Conservation (phyloP, 306 rosid species). For the Dicorynia guianensis region DNA sequence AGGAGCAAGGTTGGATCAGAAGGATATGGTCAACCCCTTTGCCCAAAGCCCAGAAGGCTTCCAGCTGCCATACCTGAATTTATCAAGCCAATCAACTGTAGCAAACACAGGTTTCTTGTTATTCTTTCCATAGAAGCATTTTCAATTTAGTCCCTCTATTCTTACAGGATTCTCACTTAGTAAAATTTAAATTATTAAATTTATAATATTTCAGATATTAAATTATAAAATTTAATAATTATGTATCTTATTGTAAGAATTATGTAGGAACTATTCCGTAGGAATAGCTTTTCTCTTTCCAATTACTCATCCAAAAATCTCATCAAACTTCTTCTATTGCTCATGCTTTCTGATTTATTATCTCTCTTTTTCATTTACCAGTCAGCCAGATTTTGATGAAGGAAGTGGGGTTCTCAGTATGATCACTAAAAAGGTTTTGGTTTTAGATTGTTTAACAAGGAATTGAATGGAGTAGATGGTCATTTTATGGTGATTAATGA, state of each 20-base stretch:
- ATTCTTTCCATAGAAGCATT: neutral
- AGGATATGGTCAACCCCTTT: conserved; percentile 62
- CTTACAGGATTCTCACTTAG: too few relatives aligned
- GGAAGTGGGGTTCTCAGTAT: conserved; percentile 61
- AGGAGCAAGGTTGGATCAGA: conserved; percentile 48
- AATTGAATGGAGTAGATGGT: neutral
- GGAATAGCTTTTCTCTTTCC: too few relatives aligned
- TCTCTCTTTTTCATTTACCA: conserved; percentile 29
- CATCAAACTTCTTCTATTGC: neutral
- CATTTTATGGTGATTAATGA: conserved; percentile 20
- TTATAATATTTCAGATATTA: too few relatives aligned
- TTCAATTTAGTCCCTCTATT: too few relatives aligned
- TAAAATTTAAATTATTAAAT: too few relatives aligned
- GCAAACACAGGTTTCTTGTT: conserved; percentile 60
- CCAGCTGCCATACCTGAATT: conserved; percentile 67
- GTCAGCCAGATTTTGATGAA: conserved; percentile 53
- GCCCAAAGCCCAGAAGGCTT: conserved; percentile 73
- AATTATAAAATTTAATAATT: too few relatives aligned
- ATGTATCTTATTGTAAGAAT: too few relatives aligned
- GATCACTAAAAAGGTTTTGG: conserved; percentile 68
- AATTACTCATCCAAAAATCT: neutral
- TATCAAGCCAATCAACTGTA: conserved; percentile 69
- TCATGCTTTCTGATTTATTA: conserved; percentile 12
- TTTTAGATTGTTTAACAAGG: conserved; percentile 4
- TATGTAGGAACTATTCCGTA: too few relatives aligned